phyloP scores from a whole-genome alignment of 768 basidiomycete genomes.

The Mrakia blollopis region DNA sequence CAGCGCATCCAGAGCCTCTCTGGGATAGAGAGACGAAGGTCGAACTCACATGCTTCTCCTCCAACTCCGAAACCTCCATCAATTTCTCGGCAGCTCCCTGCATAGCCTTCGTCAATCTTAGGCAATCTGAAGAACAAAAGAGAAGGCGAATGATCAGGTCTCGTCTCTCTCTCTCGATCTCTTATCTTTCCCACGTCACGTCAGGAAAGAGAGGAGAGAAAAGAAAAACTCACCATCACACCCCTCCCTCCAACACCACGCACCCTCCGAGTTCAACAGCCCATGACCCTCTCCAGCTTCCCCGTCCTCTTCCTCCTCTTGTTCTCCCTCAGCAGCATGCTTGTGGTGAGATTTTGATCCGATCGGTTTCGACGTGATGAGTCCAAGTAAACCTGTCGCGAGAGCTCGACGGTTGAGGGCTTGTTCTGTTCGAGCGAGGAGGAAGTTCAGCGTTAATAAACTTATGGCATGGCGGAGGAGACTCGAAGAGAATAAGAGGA shows the following conservation, averaged over 20 bases:
- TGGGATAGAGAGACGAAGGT: slow-evolving; percentile 60
- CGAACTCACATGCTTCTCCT: slow-evolving; percentile 28
- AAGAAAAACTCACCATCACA: slow-evolving; percentile 55
- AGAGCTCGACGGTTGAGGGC: slow-evolving; percentile 68
- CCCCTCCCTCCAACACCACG: slow-evolving; percentile 81
- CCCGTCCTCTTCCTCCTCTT: background rate
- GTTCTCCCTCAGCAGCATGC: no score
- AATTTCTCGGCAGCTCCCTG: slow-evolving; percentile 69
- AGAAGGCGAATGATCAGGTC: background rate
- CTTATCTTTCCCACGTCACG: no score
- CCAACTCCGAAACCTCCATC: slow-evolving; percentile 58
- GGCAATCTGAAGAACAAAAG: slow-evolving; percentile 53
- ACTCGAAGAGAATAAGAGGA: no score
- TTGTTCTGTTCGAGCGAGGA: slow-evolving; percentile 57
- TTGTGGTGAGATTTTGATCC: slow-evolving; percentile 33
- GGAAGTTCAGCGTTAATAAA: no score
- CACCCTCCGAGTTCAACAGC: slow-evolving; percentile 63
- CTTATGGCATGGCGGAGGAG: no score
- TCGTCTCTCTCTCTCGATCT: background rate
- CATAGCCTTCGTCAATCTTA: slow-evolving; percentile 70
- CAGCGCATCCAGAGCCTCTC: no score
- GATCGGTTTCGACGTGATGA: slow-evolving; percentile 66
- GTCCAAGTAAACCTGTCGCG: slow-evolving; percentile 65
- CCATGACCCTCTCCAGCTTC: slow-evolving; percentile 48
- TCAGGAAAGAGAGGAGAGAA: background rate